phyloP scores from a whole-genome alignment of 306 rosid species.

The Heteromeles arbutifolia region DNA sequence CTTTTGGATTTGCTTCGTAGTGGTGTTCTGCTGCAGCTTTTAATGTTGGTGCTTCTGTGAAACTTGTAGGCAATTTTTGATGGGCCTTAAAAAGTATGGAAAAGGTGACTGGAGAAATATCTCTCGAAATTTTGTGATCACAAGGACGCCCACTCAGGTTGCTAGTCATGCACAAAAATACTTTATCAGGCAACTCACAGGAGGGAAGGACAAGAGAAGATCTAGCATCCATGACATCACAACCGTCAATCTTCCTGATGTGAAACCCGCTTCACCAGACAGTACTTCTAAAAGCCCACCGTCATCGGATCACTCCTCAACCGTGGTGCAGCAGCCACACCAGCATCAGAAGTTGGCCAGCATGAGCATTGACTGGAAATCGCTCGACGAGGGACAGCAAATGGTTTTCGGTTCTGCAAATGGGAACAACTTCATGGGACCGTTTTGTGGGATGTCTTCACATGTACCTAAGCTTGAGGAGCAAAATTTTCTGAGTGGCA shows the following conservation, averaged over 20 bases:
- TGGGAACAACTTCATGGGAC: constrained; percentile 39
- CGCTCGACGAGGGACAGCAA: constrained; percentile 27
- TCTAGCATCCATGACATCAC: constrained; percentile 96
- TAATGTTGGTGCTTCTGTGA: constrained; percentile 8
- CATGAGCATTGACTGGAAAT: constrained; percentile 39
- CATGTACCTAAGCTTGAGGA: constrained; percentile 44
- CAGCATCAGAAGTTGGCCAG: constrained; percentile 27
- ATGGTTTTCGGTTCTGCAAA: constrained; percentile 36
- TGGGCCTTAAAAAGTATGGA: constrained; percentile 90
- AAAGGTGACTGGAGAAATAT: constrained; percentile 97
- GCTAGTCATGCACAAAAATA: constrained; percentile 96
- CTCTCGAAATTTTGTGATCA: constrained; percentile 71
- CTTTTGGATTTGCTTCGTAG: constrained; percentile 11
- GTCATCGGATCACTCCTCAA: constrained; percentile 24
- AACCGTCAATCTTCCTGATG: constrained; percentile 51
- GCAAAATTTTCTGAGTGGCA: constrained; percentile 36
- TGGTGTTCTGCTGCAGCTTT: neutral
- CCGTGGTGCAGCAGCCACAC: constrained; percentile 26
- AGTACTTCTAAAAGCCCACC: constrained; percentile 19
- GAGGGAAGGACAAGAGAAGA: constrained; percentile 85
- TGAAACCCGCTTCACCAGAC: constrained; percentile 37
- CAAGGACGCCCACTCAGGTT: constrained; percentile 88
- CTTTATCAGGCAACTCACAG: constrained; percentile 64
- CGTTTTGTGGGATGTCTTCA: constrained; percentile 51
- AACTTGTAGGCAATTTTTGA: constrained; percentile 60